A percentile compares a stretch with the other conserved stretches of the same genome.
Evolutionary conservation across 371 early-diverging fungal genomes (phyloP).

Genomic region (Rhizopus delemar): DNA sequence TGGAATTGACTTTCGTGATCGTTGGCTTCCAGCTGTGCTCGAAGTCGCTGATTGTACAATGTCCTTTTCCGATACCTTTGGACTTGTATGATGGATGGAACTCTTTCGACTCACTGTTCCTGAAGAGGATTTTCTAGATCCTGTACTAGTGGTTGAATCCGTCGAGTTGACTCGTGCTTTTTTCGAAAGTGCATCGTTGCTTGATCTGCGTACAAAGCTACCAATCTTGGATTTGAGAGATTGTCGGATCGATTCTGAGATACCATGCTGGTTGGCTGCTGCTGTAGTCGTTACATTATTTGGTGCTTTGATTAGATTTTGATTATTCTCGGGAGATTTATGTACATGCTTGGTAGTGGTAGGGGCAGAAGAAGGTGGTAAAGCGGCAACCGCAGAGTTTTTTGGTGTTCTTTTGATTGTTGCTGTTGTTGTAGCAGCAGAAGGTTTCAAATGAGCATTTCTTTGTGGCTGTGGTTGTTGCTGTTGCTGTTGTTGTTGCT

Average conservation of each 20-base stretch:
- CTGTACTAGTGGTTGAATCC: slow-evolving; percentile 4
- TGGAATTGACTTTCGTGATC: slow-evolving; percentile 3
- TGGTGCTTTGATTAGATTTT: neutral
- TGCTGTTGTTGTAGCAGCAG: neutral
- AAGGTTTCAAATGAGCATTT: neutral
- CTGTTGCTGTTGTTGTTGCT: slow-evolving; percentile 8
- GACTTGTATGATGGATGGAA: slow-evolving; percentile 28
- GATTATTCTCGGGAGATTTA: too few species aligned
- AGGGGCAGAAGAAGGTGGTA: neutral
- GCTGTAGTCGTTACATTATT: slow-evolving; percentile 1
- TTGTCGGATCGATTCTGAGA: slow-evolving; percentile 19
- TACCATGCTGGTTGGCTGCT: neutral
- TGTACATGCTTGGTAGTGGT: too few species aligned
- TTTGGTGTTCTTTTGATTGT: slow-evolving; percentile 3
- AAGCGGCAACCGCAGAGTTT: neutral
- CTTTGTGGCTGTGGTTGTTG: neutral
- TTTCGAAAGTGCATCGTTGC: slow-evolving; percentile 8
- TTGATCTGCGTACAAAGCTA: slow-evolving; percentile 25
- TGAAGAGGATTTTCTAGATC: neutral
- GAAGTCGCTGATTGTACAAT: slow-evolving; percentile 17
- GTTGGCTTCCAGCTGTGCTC: slow-evolving; percentile 18
- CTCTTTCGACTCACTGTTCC: neutral
- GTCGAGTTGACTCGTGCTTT: slow-evolving; percentile 20
- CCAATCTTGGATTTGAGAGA: slow-evolving; percentile 23
- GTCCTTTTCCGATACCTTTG: slow-evolving; percentile 39